These are phyloP conservation scores for Psidium friedrichsthalianum DNA, from an alignment of 345 rosid species.

Conservation along the genomic window DNA sequence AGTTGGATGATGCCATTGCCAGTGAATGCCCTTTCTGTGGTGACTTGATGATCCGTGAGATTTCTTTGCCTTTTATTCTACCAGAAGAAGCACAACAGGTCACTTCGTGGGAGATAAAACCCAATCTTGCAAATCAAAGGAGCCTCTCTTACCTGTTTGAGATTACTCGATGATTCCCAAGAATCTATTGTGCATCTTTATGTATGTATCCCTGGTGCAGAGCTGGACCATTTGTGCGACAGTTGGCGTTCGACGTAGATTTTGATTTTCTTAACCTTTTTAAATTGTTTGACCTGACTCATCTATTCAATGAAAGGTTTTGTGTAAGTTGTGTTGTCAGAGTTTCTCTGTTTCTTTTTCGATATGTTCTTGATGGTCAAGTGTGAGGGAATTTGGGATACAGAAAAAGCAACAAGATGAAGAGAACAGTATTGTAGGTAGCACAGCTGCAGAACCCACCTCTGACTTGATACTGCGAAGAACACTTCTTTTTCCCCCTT, in stretches of 20 bases:
- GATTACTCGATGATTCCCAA: not conserved
- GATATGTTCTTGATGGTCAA: not conserved
- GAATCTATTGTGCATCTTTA: not conserved
- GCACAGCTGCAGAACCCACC: not conserved
- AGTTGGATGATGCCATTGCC: constrained; percentile 90
- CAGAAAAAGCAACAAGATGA: not conserved
- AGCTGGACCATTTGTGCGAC: not conserved
- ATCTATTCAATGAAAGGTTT: not conserved
- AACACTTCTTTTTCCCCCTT: not conserved
- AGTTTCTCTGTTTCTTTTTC: not conserved
- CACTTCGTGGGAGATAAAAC: constrained; percentile 78
- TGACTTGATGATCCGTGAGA: constrained; percentile 82
- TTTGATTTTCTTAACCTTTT: not conserved
- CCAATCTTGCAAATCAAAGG: constrained; percentile 51
- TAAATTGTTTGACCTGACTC: not conserved
- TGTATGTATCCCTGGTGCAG: not conserved
- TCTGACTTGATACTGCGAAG: not conserved
- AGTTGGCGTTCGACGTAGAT: not conserved
- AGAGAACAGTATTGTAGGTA: not conserved
- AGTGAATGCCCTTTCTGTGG: constrained; percentile 95
- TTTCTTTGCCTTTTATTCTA: constrained; percentile 56
- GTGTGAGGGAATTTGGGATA: not conserved
- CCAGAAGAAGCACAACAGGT: constrained; percentile 61
- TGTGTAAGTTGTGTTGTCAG: not conserved
- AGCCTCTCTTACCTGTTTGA: constrained; percentile 43